Conservation (phyloP, 2,329 filamentous ascomycete species). For the Colletotrichum sp. region DNA sequence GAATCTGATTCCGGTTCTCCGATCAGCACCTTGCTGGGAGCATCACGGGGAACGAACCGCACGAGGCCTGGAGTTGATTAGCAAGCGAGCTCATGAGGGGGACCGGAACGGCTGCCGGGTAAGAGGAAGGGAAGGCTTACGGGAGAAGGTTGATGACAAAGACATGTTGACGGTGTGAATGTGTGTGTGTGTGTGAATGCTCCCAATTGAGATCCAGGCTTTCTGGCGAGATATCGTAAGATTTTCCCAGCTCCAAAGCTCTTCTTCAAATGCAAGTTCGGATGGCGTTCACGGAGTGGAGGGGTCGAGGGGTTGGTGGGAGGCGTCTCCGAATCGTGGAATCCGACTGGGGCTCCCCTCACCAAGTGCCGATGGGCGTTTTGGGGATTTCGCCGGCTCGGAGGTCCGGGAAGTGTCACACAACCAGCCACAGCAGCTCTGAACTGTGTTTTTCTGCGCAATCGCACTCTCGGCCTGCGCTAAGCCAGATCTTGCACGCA, state of each 20-base stretch:
- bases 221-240: neutral
- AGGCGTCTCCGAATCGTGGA: neutral
- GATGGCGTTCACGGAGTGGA: neutral
- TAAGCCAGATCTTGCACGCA: neutral
- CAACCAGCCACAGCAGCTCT: neutral
- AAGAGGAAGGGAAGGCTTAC: neutral
- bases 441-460: neutral
- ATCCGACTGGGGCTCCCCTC: slow-evolving; percentile 10
- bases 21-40: slow-evolving; percentile 53
- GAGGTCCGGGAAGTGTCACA: slow-evolving; percentile 13
- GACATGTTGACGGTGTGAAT: neutral
- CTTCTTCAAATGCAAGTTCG: neutral
- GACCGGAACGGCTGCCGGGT: neutral
- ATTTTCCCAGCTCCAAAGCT: neutral
- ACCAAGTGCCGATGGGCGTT: neutral
- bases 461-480: neutral
- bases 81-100: neutral
- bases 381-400: neutral
- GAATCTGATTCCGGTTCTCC: slow-evolving; percentile 58
- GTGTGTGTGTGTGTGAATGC: neutral
- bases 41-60: slow-evolving; percentile 60
- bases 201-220: neutral
- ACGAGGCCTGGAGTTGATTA: slow-evolving; percentile 53
- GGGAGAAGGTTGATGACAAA: neutral
- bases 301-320: neutral